phyloP scores from a whole-genome alignment of 352 stramenopile genomes.

The Phytophthora cactorum region DNA sequence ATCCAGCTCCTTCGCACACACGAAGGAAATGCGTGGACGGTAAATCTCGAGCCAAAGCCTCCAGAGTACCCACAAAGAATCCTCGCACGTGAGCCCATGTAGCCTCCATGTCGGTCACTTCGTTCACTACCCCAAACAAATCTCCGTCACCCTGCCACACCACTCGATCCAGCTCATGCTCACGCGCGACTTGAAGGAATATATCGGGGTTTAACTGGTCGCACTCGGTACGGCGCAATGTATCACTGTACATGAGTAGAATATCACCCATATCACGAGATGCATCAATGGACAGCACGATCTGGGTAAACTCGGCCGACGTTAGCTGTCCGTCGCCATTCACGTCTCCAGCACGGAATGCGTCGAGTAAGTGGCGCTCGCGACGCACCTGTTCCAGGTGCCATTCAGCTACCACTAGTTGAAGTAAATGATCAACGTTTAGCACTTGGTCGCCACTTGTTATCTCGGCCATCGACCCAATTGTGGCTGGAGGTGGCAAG shows the following conservation, averaged over 20 bases:
- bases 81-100: conserved; percentile 62
- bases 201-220: conserved; percentile 62
- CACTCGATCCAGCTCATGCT: conserved; percentile 75
- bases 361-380: conserved; percentile 69
- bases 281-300: conserved; percentile 82
- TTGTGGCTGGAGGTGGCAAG: not conserved
- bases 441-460: conserved; percentile 37
- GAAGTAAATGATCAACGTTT: conserved; percentile 76
- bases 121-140: conserved; percentile 74
- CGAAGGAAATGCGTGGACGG: conserved; percentile 60
- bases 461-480: not conserved
- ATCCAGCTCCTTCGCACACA: conserved; percentile 62
- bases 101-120: conserved; percentile 63
- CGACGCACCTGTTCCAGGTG: conserved; percentile 67
- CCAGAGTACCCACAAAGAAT: conserved; percentile 80
- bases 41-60: conserved; percentile 65
- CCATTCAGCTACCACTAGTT: conserved; percentile 75
- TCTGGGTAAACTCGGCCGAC: conserved; percentile 79
- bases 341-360: conserved; percentile 80
- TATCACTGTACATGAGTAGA: conserved; percentile 86
- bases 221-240: conserved; percentile 65
- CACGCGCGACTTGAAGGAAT: conserved; percentile 78
- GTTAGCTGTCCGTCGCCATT: conserved; percentile 84
- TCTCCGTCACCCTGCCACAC: conserved; percentile 79
- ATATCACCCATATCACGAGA: conserved; percentile 70